These are phyloP conservation scores for Babesia divergens DNA, from an alignment of 169 alveolate genomes.

Conservation along the genomic window DNA sequence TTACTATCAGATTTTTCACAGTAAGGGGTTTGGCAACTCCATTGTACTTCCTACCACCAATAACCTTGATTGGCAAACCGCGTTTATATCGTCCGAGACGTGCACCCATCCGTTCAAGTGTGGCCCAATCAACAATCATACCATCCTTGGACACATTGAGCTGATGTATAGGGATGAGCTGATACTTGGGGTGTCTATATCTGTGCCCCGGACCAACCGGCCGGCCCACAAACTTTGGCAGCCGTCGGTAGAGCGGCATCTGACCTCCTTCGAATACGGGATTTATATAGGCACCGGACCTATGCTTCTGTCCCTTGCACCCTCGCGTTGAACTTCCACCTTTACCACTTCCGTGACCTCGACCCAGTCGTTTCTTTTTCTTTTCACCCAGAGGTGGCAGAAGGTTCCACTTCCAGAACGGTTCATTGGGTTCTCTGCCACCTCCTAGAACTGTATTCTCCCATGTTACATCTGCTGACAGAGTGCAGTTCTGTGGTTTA, in stretches of 20 bases:
- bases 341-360: conserved; percentile 77
- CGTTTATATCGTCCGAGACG: conserved; percentile 71
- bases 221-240: conserved; percentile 75
- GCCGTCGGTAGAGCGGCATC: conserved; percentile 73
- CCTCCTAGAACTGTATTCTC: conserved; percentile 72
- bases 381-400: conserved; percentile 70
- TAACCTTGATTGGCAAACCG: conserved; percentile 71
- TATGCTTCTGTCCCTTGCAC: conserved; percentile 76
- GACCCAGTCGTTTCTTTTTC: conserved; percentile 70
- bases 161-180: conserved; percentile 69
- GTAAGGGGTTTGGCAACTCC: conserved; percentile 53
- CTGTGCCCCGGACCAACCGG: conserved; percentile 77
- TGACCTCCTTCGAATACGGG: conserved; percentile 79
- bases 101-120: conserved; percentile 69
- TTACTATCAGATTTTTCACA: conserved; percentile 67
- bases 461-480: conserved; percentile 70
- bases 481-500: conserved; percentile 57
- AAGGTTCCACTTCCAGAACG: conserved; percentile 60
- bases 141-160: conserved; percentile 66
- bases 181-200: conserved; percentile 60
- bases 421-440: conserved; percentile 65
- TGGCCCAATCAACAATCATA: conserved; percentile 73
- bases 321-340: conserved; percentile 79
- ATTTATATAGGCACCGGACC: conserved; percentile 72
- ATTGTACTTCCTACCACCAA: conserved; percentile 53